Percentiles rank a stretch among this genome's conserved stretches.
Evolutionary conservation across 805 yeast genomes (phyloP).

Genomic region (Brettanomyces custersianus): DNA sequence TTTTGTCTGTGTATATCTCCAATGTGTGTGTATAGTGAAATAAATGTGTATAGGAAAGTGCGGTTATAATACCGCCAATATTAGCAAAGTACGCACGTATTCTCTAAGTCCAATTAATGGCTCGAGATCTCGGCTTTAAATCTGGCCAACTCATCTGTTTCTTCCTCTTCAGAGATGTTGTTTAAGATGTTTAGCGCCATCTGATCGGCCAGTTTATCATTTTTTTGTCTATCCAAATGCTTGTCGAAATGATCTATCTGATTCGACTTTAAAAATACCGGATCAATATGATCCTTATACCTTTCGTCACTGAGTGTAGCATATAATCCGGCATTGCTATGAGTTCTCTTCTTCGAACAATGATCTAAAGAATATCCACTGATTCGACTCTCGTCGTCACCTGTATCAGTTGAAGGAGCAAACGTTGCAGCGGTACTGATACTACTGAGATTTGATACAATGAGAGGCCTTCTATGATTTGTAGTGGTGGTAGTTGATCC

Average conservation of each 20-base stretch:
- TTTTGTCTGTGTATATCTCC: too few relatives aligned
- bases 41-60: too few relatives aligned
- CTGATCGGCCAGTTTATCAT: conserved; percentile 25
- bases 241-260: conserved; percentile 26
- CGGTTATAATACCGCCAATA: too few relatives aligned
- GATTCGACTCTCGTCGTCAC: not conserved
- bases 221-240: conserved; percentile 14
- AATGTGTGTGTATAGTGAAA: too few relatives aligned
- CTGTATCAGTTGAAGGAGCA: not conserved
- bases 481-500: conserved; percentile 1
- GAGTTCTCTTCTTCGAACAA: not conserved
- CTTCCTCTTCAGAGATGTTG: conserved; percentile 20
- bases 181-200: conserved; percentile 26
- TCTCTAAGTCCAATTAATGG: too few relatives aligned
- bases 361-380: not conserved
- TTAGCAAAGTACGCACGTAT: too few relatives aligned
- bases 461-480: conserved; percentile 6
- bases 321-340: conserved; percentile 2
- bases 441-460: conserved; percentile 9
- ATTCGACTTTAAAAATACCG: conserved; percentile 22
- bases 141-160: conserved; percentile 21
- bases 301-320: not conserved
- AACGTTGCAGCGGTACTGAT: conserved; percentile 8
- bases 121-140: conserved; percentile 22
- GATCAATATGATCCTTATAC: conserved; percentile 9